These are phyloP conservation scores for Gloeopeniophorella convolvens DNA, from an alignment of 768 basidiomycete species.

Conservation along the genomic window DNA sequence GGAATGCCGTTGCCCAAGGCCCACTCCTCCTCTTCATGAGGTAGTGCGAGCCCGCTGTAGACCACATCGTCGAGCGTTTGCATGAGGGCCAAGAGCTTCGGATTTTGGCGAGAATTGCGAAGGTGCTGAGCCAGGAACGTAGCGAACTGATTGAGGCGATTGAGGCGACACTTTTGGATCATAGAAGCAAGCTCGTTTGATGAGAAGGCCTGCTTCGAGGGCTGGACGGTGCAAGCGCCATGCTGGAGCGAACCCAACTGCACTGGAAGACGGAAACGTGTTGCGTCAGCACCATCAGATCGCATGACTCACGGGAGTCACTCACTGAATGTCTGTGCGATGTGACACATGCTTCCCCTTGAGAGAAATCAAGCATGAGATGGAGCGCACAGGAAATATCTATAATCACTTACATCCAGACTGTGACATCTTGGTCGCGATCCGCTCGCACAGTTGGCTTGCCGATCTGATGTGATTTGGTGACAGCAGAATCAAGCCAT, in stretches of 20 bases:
- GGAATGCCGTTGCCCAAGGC: constrained; percentile 57
- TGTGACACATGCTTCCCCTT: constrained; percentile 83
- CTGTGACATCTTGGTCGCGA: constrained; percentile 58
- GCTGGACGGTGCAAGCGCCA: constrained; percentile 67
- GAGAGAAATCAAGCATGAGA: constrained; percentile 31
- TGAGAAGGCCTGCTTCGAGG: constrained; percentile 56
- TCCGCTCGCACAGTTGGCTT: constrained; percentile 36
- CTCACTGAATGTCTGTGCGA: constrained; percentile 71
- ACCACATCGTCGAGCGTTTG: constrained; percentile 54
- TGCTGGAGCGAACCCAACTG: constrained; percentile 66
- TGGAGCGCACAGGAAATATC: constrained; percentile 22
- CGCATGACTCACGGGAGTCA: constrained; percentile 17
- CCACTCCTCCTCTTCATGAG: constrained; percentile 65
- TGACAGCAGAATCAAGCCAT: constrained; percentile 56
- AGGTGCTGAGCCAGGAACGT: constrained; percentile 63
- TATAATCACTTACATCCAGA: constrained; percentile 55
- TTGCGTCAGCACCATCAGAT: constrained; percentile 25
- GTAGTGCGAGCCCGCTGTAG: constrained; percentile 58
- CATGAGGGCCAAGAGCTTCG: constrained; percentile 54
- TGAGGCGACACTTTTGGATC: constrained; percentile 60
- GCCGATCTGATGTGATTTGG: constrained; percentile 52
- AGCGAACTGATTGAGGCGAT: constrained; percentile 70
- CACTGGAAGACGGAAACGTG: constrained; percentile 39
- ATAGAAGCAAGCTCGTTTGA: constrained; percentile 67
- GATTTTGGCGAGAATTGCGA: constrained; percentile 49